These are phyloP conservation scores for Candida endomychidarum DNA, from an alignment of 805 yeast genomes.

Conservation along the genomic window DNA sequence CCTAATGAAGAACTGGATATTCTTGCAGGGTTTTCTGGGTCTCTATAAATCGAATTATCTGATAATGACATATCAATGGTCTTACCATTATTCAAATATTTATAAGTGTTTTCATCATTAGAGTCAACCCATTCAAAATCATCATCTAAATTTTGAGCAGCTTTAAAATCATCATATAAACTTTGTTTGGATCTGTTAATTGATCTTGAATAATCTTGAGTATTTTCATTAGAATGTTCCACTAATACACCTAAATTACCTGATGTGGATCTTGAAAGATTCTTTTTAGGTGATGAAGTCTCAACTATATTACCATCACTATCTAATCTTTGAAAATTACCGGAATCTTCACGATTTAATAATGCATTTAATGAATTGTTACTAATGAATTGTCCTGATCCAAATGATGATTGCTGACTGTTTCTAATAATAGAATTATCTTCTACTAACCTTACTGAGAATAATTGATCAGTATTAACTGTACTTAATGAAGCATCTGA, in stretches of 20 bases:
- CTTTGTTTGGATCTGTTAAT: conserved; percentile 15
- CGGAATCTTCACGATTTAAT: conserved; percentile 27
- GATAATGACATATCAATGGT: conserved; percentile 19
- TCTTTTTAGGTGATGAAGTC: conserved; percentile 9
- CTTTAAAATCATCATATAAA: conserved; percentile 30
- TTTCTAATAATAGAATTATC: conserved; percentile 38
- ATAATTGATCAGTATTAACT: conserved; percentile 79
- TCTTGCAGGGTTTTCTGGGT: conserved; percentile 11
- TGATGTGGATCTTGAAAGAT: conserved; percentile 24
- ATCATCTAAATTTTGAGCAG: conserved; percentile 27
- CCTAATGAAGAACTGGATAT: conserved; percentile 20
- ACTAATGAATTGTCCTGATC: conserved; percentile 24
- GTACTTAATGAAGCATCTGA: conserved; percentile 76
- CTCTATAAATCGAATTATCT: conserved; percentile 20
- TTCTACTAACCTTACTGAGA: conserved; percentile 75
- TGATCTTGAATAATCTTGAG: conserved; percentile 10
- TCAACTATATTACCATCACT: conserved; percentile 46
- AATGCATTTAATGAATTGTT: conserved; percentile 26
- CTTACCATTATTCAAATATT: conserved; percentile 16
- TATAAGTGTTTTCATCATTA: conserved; percentile 10
- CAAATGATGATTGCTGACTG: conserved; percentile 31
- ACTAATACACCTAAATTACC: conserved; percentile 28
- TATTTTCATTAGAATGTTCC: conserved; percentile 28
- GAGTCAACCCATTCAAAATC: conserved; percentile 31
- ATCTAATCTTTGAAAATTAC: conserved; percentile 44